A percentile compares a stretch with the other conserved stretches of the same genome.
Conservation (phyloP, 2,329 filamentous ascomycete species). For the Coniosporium uncinatum region DNA sequence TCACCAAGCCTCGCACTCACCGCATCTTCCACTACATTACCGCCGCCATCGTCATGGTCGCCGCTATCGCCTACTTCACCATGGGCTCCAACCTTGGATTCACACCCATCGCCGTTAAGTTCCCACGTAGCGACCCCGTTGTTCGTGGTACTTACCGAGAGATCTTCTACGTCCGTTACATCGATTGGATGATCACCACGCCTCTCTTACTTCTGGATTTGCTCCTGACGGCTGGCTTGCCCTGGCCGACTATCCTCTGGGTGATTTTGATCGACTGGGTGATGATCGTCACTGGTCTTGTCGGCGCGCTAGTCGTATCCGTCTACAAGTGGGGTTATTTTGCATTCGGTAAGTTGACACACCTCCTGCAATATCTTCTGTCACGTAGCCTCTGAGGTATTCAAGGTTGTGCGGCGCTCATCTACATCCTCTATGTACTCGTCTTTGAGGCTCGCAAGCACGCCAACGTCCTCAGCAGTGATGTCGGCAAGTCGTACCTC, state of each 20-base stretch:
- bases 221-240: conserved; percentile 57
- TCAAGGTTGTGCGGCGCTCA: conserved; percentile 35
- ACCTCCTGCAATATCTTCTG: not conserved
- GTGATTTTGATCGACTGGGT: conserved; percentile 57
- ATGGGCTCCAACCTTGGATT: conserved; percentile 64
- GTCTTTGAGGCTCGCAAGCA: conserved; percentile 50
- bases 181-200: conserved; percentile 60
- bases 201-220: conserved; percentile 58
- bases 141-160: conserved; percentile 49
- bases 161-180: conserved; percentile 62
- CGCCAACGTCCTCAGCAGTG: conserved; percentile 45
- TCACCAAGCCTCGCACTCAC: conserved; percentile 47
- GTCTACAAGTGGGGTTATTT: conserved; percentile 67
- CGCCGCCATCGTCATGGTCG: conserved; percentile 50
- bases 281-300: conserved; percentile 62
- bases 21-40: conserved; percentile 62
- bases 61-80: conserved; percentile 58
- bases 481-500: conserved; percentile 48
- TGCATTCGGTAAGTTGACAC: conserved; percentile 34
- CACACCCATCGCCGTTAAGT: conserved; percentile 58
- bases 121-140: conserved; percentile 34
- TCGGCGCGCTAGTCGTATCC: conserved; percentile 57
- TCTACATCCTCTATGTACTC: conserved; percentile 56
- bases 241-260: conserved; percentile 58
- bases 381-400: not conserved